Evolutionary conservation across 2,329 filamentous ascomycete genomes (phyloP), one percentile per base, ranked within the genome.

Genomic region (Microcyclosporella mali): DNA sequence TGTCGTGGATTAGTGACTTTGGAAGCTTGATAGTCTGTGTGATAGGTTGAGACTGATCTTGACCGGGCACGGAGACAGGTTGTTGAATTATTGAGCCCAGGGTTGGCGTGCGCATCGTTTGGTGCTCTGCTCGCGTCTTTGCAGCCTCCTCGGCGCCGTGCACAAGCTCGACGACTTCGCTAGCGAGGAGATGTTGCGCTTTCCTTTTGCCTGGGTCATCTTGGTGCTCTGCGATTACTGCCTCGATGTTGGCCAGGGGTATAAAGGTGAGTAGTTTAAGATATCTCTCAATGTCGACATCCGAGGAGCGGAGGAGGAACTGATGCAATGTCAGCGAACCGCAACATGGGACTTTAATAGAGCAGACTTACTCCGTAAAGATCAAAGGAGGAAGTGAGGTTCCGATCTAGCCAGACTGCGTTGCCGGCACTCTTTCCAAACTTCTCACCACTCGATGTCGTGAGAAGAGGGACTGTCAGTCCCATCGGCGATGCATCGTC

Each of bases 351-450:
- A 9, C 21, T 25, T 25, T 9, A 9, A 9, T 6, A 6, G 21
- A 25, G 21, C 21, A 4, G 4, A 57, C 67, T 41, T 60, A 79
- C 77, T 57, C 79, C 78, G 63, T 97, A 97, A 1, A 97, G 73
- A 45, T 97, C 88, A 58, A 90, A 95, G 0, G 81, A 71, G 21
- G 77, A 81, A 1, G 90, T 94, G 76, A 88, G 78, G 56, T 83
- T 81, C 40, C 75, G 73, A 63, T 95, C 88, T 2, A 98, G 76
- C 92, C 92, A 98, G 28, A 98, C 68, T 2, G 90, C 89, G 63
- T 97, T 97, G 18, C 89, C 90, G 2, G 88, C 85, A 50, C 83
- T 94, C 70, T 98, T 98, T 39, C 92, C 92, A 56, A 97, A 89
- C 66, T 98, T 98, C 60, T 79, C 80, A 14, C 92, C 92, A 1